phyloP scores from a whole-genome alignment of 1,284 basidiomycete species.

The Boletellus dicymbophilus region DNA sequence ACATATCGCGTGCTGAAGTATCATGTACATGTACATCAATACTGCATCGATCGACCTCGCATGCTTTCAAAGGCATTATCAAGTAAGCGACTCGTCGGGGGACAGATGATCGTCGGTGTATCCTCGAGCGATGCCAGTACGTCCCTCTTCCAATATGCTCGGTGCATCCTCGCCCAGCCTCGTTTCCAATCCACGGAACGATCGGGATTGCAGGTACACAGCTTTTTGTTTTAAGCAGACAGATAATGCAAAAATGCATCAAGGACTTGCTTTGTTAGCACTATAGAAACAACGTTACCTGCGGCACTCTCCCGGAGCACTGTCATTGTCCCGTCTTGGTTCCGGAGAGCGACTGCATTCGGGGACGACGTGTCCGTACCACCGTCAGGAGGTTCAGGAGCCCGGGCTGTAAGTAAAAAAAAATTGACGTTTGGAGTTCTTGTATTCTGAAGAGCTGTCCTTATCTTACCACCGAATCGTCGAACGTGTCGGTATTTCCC shows the following conservation, averaged over 20 bases:
- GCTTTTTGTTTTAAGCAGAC: constrained; percentile 46
- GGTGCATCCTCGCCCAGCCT: constrained; percentile 82
- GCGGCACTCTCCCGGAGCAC: constrained; percentile 70
- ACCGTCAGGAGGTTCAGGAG: constrained; percentile 4
- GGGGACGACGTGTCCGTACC: constrained; percentile 22
- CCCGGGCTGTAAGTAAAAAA: not conserved
- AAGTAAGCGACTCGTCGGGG: not conserved
- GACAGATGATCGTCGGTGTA: constrained; percentile 60
- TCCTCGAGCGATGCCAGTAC: constrained; percentile 87
- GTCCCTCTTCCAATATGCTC: constrained; percentile 82
- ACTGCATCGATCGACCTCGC: not conserved
- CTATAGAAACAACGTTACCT: constrained; percentile 45
- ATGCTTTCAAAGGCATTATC: not conserved
- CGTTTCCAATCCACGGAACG: constrained; percentile 85
- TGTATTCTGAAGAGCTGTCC: not conserved
- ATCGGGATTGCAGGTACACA: constrained; percentile 68
- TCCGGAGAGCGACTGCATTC: constrained; percentile 57
- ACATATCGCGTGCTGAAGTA: too few relatives aligned
- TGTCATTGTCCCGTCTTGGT: constrained; percentile 60
- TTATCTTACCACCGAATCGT: constrained; percentile 53
- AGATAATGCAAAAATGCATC: constrained; percentile 8
- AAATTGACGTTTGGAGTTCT: constrained; percentile 1
- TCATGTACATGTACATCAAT: too few relatives aligned
- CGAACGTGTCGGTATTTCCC: constrained; percentile 84
- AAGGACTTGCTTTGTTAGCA: constrained; percentile 9